Evolutionary conservation across 2,329 filamentous ascomycete species (phyloP), one percentile per base, ranked within the genome.

Genomic region (Amylocarpus encephaloides): DNA sequence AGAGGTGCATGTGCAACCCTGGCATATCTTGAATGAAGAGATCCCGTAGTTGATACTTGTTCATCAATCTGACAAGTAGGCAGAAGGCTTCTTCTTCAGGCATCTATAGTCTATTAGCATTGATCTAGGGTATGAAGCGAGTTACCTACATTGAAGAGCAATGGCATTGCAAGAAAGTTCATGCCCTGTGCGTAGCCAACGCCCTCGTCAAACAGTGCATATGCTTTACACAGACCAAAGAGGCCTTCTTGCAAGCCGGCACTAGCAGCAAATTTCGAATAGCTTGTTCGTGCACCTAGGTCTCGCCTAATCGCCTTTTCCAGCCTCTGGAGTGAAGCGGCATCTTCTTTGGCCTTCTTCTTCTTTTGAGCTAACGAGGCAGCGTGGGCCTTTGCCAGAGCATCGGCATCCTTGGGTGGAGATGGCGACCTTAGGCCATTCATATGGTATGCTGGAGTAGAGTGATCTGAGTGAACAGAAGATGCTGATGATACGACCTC

Each of bases 101-200:
- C 91, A 97, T 95, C 83, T 88, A 64, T 42, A 51, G 2, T 19
- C 10, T 42, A 54, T 68, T 52, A 67, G 35, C 40, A 54, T 61
- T 39, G 5, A 13, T 11, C 1, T 15, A 18, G 2, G 16, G 13
- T 49, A 22, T 16, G 19, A 9, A 26, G 12, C 38, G 46, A 38
- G 13, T 29, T 43, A 67, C 83, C 75, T 71, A 87, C 84, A 67
- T 96, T 97, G 72, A 98, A 96, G 1, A 98, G 74, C 15, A 98
- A 69, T 19, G 94, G 93, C 90, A 97, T 97, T 43, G 90, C 87
- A 52, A 98, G 81, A 64, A 98, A 98, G 66, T 97, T 98, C 87
- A 98, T 96, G 65, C 93, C 93, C 68, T 98, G 93, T 0, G 94
- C 92, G 68, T 98, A 98, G 30, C 93, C 92, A 33, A 98, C 93